Conservation (phyloP, 176 grass and related monocot species). For the Tuctoria greenei region DNA sequence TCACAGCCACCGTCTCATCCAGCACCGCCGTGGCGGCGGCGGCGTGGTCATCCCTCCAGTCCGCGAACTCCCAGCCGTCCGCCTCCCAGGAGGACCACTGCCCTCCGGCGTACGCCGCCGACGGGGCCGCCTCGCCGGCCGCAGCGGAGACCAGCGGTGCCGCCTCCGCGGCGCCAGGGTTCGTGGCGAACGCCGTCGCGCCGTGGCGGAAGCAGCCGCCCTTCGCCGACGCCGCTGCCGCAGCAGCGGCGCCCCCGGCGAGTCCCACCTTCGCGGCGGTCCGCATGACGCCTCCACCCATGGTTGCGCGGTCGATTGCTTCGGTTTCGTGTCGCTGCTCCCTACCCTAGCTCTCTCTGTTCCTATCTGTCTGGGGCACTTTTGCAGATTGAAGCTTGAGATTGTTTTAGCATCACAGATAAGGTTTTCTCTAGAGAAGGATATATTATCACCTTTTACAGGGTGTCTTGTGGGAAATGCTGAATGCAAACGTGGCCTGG, state of each 20-base stretch:
- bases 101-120: constrained; percentile 21
- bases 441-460: neutral
- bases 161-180: constrained; percentile 13
- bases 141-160: constrained; percentile 46
- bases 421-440: neutral
- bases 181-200: constrained; percentile 30
- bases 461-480: neutral
- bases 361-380: neutral
- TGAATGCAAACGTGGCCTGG: neutral
- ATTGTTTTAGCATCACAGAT: neutral
- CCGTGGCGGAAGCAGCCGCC: constrained; percentile 38
- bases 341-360: neutral
- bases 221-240: constrained; percentile 25
- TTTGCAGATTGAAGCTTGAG: neutral
- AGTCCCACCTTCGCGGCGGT: constrained; percentile 63
- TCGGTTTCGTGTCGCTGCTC: neutral
- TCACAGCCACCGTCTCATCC: constrained; percentile 24
- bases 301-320: neutral
- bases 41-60: constrained; percentile 55
- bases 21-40: constrained; percentile 15
- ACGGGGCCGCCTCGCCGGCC: constrained; percentile 34
- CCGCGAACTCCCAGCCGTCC: constrained; percentile 74
- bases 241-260: constrained; percentile 19
- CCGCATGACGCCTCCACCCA: constrained; percentile 78
- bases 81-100: constrained; percentile 66